Base-by-base conservation (phyloP, 805 yeast genomes). In the Metahyphopichia silvanorum region DNA sequence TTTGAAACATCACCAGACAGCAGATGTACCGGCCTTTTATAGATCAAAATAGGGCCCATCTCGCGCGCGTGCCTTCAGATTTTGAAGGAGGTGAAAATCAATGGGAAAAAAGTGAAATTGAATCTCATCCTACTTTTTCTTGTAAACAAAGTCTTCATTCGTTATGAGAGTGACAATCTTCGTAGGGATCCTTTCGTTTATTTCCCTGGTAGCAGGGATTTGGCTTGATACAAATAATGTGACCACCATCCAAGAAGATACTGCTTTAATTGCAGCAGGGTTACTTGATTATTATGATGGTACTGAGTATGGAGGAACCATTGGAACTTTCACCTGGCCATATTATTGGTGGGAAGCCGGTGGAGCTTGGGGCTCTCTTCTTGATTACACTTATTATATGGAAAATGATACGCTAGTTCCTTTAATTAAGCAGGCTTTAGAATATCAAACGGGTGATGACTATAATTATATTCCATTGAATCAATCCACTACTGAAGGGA, bases 271-370 rank as follows among this genome's bases (percentile, higher is more conserved):
- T 13, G 79, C 80, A 2, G 55, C 69, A 27, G 96, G 96, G 41
- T 63, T 86, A 35, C 68, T 88, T 67, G 89, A 86, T 63, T 88
- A 88, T 57, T 88, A 88, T 51, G 77, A 73, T 11, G 91, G 94
- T 24, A 49, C 55, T 40, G 55, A 70, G 21, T 56, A 69, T 26
- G 97, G 96, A 21, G 83, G 89, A 6, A 74, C 88, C 4, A 67
- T 85, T 17, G 98, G 98, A 26, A 79, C 84, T 88, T 89, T 93
- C 57, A 66, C 80, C 9, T 64, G 70, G 51, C 98, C 98, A 0
- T 89, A 91, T 69, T 91, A 91, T 70, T 91, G 98, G 98, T 89
- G 97, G 97, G 87, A 88, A 63, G 95, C 97, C 7, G 98, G 98
- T 44, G 95, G 89, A 39, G 96, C 91, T 2, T 87, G 88, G 86